Evolutionary conservation across 768 basidiomycete genomes (phyloP).

Genomic region (Gloeopeniophorella convolvens): DNA sequence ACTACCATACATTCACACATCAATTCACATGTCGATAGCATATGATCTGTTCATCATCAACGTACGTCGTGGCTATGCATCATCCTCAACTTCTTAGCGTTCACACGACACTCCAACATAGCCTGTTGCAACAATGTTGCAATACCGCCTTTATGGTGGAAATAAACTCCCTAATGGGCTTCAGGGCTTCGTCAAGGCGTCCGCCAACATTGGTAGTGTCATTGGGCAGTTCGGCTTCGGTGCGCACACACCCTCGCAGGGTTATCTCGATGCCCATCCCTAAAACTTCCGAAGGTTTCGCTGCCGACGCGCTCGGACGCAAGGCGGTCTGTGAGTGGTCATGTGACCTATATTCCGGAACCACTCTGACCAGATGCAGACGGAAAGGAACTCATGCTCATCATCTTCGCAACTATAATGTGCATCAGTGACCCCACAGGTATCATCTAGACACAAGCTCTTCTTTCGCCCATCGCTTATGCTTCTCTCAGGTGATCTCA

Average conservation of each 20-base stretch:
- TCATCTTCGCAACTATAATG: constrained; percentile 72
- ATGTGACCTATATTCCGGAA: not conserved
- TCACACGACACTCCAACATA: too few relatives aligned
- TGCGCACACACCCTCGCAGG: constrained; percentile 20
- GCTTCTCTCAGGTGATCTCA: constrained; percentile 35
- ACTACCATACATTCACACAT: not conserved
- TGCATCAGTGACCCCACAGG: constrained; percentile 61
- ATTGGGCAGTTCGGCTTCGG: constrained; percentile 64
- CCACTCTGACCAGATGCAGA: constrained; percentile 31
- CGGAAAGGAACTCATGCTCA: constrained; percentile 75
- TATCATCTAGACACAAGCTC: constrained; percentile 7
- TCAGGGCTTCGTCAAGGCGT: constrained; percentile 58
- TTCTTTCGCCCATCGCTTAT: not conserved
- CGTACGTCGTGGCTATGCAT: constrained; percentile 34
- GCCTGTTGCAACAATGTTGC: constrained; percentile 64
- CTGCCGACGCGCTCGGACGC: constrained; percentile 61
- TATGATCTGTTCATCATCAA: constrained; percentile 72
- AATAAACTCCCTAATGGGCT: constrained; percentile 43
- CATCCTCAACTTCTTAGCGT: too few relatives aligned
- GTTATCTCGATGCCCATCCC: not conserved
- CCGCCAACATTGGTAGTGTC: constrained; percentile 67
- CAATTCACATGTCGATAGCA: constrained; percentile 32
- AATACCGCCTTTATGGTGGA: constrained; percentile 56
- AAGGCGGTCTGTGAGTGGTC: constrained; percentile 51
- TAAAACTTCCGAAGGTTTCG: constrained; percentile 38